Percentiles rank a stretch among this genome's conserved stretches.
Conservation (phyloP, 192 early-diverging fungal genomes). For the Spizellomyces sp. region DNA sequence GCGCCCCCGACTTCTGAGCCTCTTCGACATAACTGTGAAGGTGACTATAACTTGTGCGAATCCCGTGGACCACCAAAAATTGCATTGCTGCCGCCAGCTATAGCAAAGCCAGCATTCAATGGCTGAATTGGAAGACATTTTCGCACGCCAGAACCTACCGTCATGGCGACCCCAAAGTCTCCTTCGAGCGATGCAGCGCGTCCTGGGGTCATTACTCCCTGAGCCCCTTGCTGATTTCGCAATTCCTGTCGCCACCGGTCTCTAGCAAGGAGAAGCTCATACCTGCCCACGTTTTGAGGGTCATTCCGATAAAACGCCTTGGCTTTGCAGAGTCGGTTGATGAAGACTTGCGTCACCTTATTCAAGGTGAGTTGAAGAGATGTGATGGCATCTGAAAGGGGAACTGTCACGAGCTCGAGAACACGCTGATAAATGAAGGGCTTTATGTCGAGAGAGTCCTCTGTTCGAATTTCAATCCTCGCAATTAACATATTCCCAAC, state of each 20-base stretch:
- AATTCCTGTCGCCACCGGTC: slow-evolving; percentile 29
- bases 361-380: slow-evolving; percentile 46
- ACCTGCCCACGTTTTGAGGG: slow-evolving; percentile 39
- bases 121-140: not conserved
- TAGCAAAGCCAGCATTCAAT: not conserved
- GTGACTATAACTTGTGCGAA: slow-evolving; percentile 12
- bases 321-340: slow-evolving; percentile 48
- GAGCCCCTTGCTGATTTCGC: not conserved
- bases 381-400: slow-evolving; percentile 50
- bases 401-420: slow-evolving; percentile 68
- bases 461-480: slow-evolving; percentile 82
- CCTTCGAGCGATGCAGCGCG: slow-evolving; percentile 40
- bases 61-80: slow-evolving; percentile 42
- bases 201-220: slow-evolving; percentile 21
- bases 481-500: slow-evolving; percentile 76
- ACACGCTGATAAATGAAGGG: slow-evolving; percentile 69
- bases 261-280: slow-evolving; percentile 43
- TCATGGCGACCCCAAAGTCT: slow-evolving; percentile 58
- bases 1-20: slow-evolving; percentile 2
- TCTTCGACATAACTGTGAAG: slow-evolving; percentile 24
- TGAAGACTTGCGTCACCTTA: slow-evolving; percentile 36
- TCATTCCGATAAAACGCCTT: slow-evolving; percentile 45
- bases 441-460: slow-evolving; percentile 82
- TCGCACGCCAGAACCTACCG: slow-evolving; percentile 10
- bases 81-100: slow-evolving; percentile 30